phyloP scores from a whole-genome alignment of 441 rosid genomes.

The Euphorbia corollata region DNA sequence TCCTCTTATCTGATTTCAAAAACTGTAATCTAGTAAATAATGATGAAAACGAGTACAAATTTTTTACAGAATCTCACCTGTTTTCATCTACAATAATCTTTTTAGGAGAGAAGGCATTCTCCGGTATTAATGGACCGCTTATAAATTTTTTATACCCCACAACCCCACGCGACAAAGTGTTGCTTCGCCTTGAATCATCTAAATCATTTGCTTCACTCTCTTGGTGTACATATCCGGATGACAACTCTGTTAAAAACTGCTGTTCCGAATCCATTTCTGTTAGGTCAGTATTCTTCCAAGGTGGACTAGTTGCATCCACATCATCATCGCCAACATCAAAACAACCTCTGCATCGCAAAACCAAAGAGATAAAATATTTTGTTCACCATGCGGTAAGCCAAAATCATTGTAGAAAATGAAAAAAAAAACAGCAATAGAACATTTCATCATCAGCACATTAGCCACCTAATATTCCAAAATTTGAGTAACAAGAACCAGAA shows the following conservation, averaged over 20 bases:
- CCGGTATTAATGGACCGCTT: constrained; percentile 65
- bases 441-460: background rate
- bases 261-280: constrained; percentile 37
- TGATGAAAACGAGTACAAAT: background rate
- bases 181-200: constrained; percentile 39
- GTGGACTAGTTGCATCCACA: constrained; percentile 48
- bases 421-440: background rate
- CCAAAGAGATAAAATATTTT: background rate
- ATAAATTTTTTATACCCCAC: constrained; percentile 46
- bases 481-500: constrained; percentile 4
- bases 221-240: constrained; percentile 33
- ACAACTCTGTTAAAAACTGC: constrained; percentile 32
- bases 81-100: constrained; percentile 50
- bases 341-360: constrained; percentile 60
- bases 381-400: background rate
- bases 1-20: background rate
- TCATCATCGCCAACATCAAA: constrained; percentile 78
- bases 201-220: constrained; percentile 38
- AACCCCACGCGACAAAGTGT: constrained; percentile 37
- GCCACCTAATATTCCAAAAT: background rate
- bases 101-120: constrained; percentile 48
- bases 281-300: constrained; percentile 38
- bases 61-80: constrained; percentile 41
- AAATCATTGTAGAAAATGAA: constrained; percentile 4
- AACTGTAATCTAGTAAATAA: background rate